Evolutionary conservation across 2,329 filamentous ascomycete species (phyloP), one percentile per base, ranked within the genome.

Genomic region (Leptographium galeiforme): DNA sequence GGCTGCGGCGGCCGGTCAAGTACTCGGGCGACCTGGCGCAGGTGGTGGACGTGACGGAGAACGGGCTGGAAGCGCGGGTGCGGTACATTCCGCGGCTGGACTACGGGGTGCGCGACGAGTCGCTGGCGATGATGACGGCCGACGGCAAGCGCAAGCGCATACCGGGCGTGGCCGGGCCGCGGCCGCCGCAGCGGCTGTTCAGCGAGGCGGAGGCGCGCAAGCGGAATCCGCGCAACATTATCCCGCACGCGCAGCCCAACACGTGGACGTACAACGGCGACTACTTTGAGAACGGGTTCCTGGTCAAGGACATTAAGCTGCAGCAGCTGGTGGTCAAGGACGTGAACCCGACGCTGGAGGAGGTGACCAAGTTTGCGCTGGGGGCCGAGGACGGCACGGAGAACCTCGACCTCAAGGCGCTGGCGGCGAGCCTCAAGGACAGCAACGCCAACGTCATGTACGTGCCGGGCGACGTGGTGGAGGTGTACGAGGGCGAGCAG

Each of bases 401-500:
- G 62, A 95, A 94, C 59, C 77, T 98, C 39, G 93, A 98, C 69
- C 77, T 98, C 45, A 86, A 90, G 62, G 89, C 91, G 1, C 76
- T 98, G 52, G 89, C 91, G 10, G 87, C 89, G 49, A 95, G 89
- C 59, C 74, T 97, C 52, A 95, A 95, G 65, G 87, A 88, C 55
- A 86, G 82, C 60, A 87, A 86, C 56, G 81, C 83, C 10, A 85
- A 86, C 57, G 85, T 90, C 38, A 85, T 86, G 4, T 98, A 95
- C 63, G 78, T 95, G 6, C 87, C 90, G 4, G 94, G 94, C 38
- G 93, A 98, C 66, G 82, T 90, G n/a, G 90, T 98, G 25, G 91
- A 97, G 68, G 89, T 98, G 45, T 97, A 90, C 67, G 83, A 90
- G 54, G 93, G 93, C 59, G 93, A 98, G 70, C 93, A 98, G 65